Base-by-base conservation (phyloP, 371 early-diverging fungal species). In the Mucor mucedo region DNA sequence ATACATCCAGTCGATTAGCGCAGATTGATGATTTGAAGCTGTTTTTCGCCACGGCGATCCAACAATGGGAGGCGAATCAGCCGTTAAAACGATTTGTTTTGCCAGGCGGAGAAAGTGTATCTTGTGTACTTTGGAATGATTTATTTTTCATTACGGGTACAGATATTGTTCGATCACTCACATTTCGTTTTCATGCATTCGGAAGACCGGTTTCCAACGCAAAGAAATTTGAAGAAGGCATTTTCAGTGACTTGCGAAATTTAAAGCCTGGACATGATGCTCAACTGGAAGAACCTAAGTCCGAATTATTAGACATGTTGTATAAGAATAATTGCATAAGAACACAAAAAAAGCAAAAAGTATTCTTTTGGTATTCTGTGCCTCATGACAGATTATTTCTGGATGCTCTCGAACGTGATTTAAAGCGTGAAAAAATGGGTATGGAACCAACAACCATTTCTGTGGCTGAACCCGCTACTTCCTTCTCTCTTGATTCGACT, bases 341-440 rank as follows among this genome's bases (percentile, higher is more conserved):
- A 35, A 99, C 99, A 7, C 99, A 99, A 79, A 99, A 99, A 87
- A 99, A 99, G 80, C 97, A 96, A 76, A 99, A 99, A 69, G 99
- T 99, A 14, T 99, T 99, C 77, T 97, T 89, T 75, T 99, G 99
- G 99, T 94, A 93, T 77, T 92, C 95, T 40, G 99, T 99, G 5
- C 97, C 95, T 16, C 98, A 98, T 79, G 99, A 99, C 78, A 82
- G 94, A 42, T 87, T 98, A 48, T 97, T 97, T 72, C 87, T 95
- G 58, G 99, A 99, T 81, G 99, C 99, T 21, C 86, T 99, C 41
- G 99, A 99, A 79, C 90, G 99, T 54, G 99, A 99, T 77, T 78
- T 99, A 35, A 95, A 98, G 80, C 88, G 99, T 54, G 99, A 98
- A 81, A 87, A 91, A 38, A 84, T 90, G 69, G 93, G 92, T 4